phyloP scores from a whole-genome alignment of 352 stramenopile species.

The Heterotrichella gracilis region DNA sequence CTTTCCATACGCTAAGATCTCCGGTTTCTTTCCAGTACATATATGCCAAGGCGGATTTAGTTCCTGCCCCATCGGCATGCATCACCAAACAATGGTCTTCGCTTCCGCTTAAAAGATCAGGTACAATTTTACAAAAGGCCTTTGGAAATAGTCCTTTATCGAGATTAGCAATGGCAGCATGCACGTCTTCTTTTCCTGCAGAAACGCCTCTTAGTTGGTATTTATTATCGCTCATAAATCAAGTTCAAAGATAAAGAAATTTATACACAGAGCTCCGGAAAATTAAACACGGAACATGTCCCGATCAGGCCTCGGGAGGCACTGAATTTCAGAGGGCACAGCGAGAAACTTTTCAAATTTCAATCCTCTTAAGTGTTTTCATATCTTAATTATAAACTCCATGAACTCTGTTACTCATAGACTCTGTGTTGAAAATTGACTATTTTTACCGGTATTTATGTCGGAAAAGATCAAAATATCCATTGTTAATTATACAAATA shows the following conservation, averaged over 20 bases:
- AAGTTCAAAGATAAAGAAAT: too few relatives aligned
- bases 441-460: too few relatives aligned
- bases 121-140: slow-evolving; percentile 25
- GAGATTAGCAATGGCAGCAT: slow-evolving; percentile 22
- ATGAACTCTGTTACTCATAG: too few relatives aligned
- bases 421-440: too few relatives aligned
- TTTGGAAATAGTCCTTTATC: slow-evolving; percentile 24
- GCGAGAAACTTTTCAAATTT: too few relatives aligned
- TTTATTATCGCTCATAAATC: background rate
- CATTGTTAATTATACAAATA: slow-evolving; percentile 1
- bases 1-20: slow-evolving; percentile 23
- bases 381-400: too few relatives aligned
- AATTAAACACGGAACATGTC: too few relatives aligned
- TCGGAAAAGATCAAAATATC: background rate
- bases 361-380: too few relatives aligned
- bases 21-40: slow-evolving; percentile 26
- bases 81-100: slow-evolving; percentile 22
- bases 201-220: slow-evolving; percentile 18
- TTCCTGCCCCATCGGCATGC: slow-evolving; percentile 24
- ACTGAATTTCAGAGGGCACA: too few relatives aligned
- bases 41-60: slow-evolving; percentile 22
- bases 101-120: slow-evolving; percentile 20
- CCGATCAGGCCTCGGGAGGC: too few relatives aligned
- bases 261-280: too few relatives aligned
- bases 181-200: slow-evolving; percentile 23